These are phyloP conservation scores for Kwoniella heveanensis DNA, from an alignment of 768 basidiomycete genomes.

Conservation along the genomic window DNA sequence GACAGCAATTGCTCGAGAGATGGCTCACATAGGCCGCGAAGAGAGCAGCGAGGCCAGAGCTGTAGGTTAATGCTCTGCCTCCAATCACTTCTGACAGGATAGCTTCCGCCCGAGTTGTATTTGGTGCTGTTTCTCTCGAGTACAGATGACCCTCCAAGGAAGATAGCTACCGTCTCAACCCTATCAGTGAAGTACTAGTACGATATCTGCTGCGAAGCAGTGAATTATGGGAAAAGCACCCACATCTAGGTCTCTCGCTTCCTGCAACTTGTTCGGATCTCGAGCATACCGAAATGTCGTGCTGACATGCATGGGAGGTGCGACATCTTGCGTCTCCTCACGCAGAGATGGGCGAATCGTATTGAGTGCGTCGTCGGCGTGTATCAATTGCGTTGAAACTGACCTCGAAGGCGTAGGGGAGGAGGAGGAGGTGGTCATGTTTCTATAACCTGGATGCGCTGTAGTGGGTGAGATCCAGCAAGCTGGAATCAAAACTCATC, in stretches of 20 bases:
- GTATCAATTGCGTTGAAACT: not conserved
- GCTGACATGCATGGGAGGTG: not conserved
- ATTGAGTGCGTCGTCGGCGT: not conserved
- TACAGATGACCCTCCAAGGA: not conserved
- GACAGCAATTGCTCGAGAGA: not conserved
- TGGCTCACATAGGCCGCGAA: not conserved
- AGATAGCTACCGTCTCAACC: not conserved
- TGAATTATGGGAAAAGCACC: no score
- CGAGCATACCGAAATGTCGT: not conserved
- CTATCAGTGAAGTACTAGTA: no score
- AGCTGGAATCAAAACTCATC: no score
- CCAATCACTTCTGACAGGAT: not conserved
- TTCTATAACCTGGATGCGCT: no score
- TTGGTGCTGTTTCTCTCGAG: not conserved
- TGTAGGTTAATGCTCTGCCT: not conserved
- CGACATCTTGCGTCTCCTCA: not conserved
- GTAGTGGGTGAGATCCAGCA: no score
- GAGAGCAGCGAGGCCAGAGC: not conserved
- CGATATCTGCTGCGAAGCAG: no score
- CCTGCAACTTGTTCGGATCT: not conserved
- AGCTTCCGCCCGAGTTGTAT: not conserved
- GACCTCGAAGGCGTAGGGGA: no score
- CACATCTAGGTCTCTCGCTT: not conserved
- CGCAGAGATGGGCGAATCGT: not conserved
- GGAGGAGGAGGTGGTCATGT: no score